Conservation (phyloP, 306 rosid genomes). For the Cucurbita ficifolia region DNA sequence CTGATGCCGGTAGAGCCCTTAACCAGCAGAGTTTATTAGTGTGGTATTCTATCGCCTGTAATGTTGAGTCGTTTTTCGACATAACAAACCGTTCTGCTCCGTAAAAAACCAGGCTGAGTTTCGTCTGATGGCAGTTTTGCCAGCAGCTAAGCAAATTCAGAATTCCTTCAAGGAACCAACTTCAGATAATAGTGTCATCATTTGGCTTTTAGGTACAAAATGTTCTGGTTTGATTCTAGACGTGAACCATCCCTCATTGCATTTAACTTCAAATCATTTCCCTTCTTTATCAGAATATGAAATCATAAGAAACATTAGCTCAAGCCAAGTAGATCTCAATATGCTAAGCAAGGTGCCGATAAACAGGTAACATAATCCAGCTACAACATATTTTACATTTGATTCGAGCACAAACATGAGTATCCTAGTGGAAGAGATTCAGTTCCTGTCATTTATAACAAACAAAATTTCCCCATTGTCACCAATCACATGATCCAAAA, state of each 20-base stretch:
- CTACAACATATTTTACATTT: neutral
- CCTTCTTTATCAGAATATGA: neutral
- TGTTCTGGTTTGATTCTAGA: neutral
- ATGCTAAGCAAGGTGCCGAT: neutral
- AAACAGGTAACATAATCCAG: neutral
- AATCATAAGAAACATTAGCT: neutral
- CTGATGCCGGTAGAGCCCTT: neutral
- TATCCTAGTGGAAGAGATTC: neutral
- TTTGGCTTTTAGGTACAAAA: neutral
- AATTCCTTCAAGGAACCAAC: neutral
- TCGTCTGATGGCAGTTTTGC: neutral
- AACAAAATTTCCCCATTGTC: slow-evolving; percentile 69
- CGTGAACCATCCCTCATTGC: neutral
- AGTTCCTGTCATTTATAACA: slow-evolving; percentile 43
- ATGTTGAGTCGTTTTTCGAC: neutral
- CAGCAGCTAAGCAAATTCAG: slow-evolving; percentile 1
- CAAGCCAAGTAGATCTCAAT: neutral
- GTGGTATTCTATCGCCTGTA: neutral
- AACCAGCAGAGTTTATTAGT: neutral
- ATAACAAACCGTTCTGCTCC: neutral
- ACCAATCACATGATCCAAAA: slow-evolving; percentile 42
- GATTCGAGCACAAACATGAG: neutral
- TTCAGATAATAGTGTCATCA: neutral
- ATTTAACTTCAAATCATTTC: neutral
- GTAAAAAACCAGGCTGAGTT: neutral